Conservation (phyloP, 306 rosid genomes). For the Cucumis melo region DNA sequence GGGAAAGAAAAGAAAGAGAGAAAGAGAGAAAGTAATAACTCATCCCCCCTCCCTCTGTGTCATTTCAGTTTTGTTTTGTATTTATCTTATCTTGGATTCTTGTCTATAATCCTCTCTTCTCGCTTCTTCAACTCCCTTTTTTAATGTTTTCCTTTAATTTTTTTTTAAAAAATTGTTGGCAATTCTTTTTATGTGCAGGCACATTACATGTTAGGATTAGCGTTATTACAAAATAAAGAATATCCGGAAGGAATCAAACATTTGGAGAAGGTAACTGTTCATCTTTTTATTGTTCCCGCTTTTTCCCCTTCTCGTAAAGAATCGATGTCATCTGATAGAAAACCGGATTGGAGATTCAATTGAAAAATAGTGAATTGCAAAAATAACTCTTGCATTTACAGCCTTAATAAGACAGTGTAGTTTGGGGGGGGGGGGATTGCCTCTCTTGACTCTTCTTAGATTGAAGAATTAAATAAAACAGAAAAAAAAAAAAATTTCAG, state of each 20-base stretch:
- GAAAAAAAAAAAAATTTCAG: no score
- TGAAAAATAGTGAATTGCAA: neutral
- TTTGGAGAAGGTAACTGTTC: constrained; percentile 58
- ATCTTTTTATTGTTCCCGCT: neutral
- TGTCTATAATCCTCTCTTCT: neutral
- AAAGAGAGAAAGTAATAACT: no score
- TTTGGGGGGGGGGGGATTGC: neutral
- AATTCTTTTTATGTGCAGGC: constrained; percentile 38
- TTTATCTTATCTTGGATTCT: neutral
- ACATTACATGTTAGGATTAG: constrained; percentile 86
- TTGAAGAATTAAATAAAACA: no score
- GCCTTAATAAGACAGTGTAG: neutral
- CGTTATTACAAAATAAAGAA: constrained; percentile 46
- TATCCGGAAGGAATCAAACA: constrained; percentile 52
- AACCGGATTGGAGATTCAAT: neutral
- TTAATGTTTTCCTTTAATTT: neutral
- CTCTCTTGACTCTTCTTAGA: neutral
- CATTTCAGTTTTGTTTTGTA: no score
- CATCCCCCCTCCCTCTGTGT: no score
- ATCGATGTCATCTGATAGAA: neutral
- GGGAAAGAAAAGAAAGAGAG: no score
- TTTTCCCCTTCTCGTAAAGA: neutral
- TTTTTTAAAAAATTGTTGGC: neutral
- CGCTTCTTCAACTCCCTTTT: neutral
- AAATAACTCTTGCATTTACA: neutral